A percentile compares a stretch with the other conserved stretches of the same genome.
phyloP scores from a whole-genome alignment of 441 rosid species.

The Gossypium laxum region DNA sequence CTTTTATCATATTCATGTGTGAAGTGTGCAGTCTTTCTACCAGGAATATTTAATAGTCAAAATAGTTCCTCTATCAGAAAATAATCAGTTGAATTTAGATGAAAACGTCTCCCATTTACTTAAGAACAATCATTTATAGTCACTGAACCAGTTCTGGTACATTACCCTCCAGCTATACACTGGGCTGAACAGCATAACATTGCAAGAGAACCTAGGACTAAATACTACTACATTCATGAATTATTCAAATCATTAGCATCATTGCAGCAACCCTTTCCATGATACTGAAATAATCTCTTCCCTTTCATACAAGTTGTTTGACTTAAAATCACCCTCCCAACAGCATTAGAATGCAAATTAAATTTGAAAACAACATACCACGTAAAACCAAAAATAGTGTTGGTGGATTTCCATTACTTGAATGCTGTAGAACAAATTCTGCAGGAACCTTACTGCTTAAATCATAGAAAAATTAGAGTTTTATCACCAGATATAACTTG shows the following conservation, averaged over 20 bases:
- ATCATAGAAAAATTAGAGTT: conserved; percentile 21
- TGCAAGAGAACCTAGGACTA: not conserved
- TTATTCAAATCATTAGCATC: conserved; percentile 2
- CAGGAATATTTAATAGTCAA: not conserved
- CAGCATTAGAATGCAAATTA: not conserved
- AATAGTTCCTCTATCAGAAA: not conserved
- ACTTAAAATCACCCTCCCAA: conserved; percentile 6
- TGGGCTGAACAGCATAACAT: not conserved
- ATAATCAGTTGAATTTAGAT: not conserved
- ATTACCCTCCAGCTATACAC: not conserved
- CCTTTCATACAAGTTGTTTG: not conserved
- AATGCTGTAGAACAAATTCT: conserved; percentile 79
- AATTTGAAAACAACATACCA: conserved; percentile 34
- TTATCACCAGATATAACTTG: conserved; percentile 8
- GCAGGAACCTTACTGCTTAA: conserved; percentile 82
- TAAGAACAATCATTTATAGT: not conserved
- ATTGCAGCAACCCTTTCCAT: not conserved
- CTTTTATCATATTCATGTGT: not conserved
- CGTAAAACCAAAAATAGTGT: conserved; percentile 79
- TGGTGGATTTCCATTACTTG: conserved; percentile 92
- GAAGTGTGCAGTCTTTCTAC: not conserved
- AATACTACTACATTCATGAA: conserved; percentile 1
- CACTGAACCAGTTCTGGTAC: not conserved
- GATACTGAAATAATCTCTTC: not conserved
- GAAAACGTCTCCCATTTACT: not conserved